Base-by-base conservation (phyloP, 306 rosid species). In the Fragaria ananassa region DNA sequence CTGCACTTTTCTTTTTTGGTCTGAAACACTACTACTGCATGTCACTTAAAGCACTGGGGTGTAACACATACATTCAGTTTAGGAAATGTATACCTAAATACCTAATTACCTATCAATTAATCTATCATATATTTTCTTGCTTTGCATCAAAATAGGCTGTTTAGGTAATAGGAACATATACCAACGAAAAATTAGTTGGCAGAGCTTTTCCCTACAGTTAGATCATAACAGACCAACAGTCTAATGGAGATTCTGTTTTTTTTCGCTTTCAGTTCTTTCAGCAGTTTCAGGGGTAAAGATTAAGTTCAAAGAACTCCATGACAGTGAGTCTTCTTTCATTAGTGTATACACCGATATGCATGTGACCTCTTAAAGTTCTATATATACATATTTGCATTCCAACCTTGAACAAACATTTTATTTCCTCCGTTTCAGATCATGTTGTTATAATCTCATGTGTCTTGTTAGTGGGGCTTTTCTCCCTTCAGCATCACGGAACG, bases 201-300 rank as follows among this genome's bases (percentile, higher is more conserved):
- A 39, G 42, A 39, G 0, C 42, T 39, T 39, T 39, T 0, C 42
- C 5, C 39, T 0, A 35, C 0, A 35, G 39, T 35, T 35, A 5
- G 56, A 46, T 44, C 23, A 12, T 21, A 53, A 54, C 34, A n/a
- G 31, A 35, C 39, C 45, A n/a, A 62, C 34, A 46, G 31, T 50
- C 39, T 58, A n/a, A 62, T 46, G 45, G 35, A 53, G 64, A 82
- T 70, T 70, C 68, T 60, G 42, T 37, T 66, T 25, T 68, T 68
- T 81, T 72, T 84, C 56, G 75, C 79, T 89, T 89, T 83, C 94
- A 93, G 98, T 93, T 86, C 91, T 93, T 86, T 91, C 98, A 62
- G 90, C 98, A 72, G 96, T 91, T 68, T 91, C 95, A 6, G 98
- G 98, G 21, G 75, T 93, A 76, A 84, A 86, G 81, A 82, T 89